Percentiles rank a stretch among this genome's conserved stretches.
Evolutionary conservation across 176 grass and related monocot species (phyloP).

Genomic region (Zea luxurians): DNA sequence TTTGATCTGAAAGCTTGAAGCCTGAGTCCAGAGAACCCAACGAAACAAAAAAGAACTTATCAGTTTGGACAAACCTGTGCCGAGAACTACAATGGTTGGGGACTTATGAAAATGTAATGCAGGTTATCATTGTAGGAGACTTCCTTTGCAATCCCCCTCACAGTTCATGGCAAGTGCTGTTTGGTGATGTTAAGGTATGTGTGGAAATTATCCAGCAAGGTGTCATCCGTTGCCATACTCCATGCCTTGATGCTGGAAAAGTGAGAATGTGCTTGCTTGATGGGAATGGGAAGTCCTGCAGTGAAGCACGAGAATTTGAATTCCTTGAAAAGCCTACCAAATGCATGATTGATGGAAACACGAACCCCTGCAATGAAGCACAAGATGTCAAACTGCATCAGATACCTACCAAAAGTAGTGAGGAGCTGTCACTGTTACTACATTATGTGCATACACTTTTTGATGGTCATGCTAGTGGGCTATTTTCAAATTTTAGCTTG

Average conservation of each 20-base stretch:
- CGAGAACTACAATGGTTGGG: constrained; percentile 27
- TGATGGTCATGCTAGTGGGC: constrained; percentile 34
- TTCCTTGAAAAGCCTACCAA: constrained; percentile 57
- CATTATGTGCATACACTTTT: constrained; percentile 66
- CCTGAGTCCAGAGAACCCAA: constrained; percentile 1
- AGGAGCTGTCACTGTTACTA: constrained; percentile 57
- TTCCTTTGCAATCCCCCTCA: constrained; percentile 54
- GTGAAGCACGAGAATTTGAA: constrained; percentile 68
- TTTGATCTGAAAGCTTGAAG: constrained; percentile 3
- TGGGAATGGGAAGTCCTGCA: constrained; percentile 58
- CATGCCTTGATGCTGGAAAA: constrained; percentile 59
- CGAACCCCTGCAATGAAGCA: constrained; percentile 46
- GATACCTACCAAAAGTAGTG: constrained; percentile 44
- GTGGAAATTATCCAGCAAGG: constrained; percentile 71
- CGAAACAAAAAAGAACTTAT: not conserved
- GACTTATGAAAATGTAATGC: constrained; percentile 41
- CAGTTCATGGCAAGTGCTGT: constrained; percentile 49
- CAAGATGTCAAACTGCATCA: constrained; percentile 47
- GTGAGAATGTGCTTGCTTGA: constrained; percentile 62
- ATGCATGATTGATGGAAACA: constrained; percentile 47
- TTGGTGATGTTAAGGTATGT: constrained; percentile 74
- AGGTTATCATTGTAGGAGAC: constrained; percentile 85
- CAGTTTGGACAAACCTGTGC: constrained; percentile 14
- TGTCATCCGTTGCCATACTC: constrained; percentile 71
- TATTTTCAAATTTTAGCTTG: constrained; percentile 37